Evolutionary conservation across 2,329 filamentous ascomycete species (phyloP).

Genomic region (Gliomastix tumulicola): DNA sequence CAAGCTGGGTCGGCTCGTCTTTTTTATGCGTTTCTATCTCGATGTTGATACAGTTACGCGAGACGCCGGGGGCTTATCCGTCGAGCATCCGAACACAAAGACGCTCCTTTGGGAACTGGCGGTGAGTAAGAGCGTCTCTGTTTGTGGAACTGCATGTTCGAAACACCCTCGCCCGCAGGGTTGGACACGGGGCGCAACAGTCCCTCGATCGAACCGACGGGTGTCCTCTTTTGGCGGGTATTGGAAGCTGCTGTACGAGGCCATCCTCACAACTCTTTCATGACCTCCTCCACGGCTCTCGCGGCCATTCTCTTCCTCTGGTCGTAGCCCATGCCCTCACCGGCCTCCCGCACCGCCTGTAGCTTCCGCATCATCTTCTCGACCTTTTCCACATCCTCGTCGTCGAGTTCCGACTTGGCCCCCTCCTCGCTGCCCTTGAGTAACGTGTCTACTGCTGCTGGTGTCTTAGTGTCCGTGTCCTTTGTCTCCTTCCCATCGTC

Average conservation of each 20-base stretch:
- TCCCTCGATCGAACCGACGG: no score
- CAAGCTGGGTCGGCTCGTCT: no score
- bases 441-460: no score
- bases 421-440: slow-evolving; percentile 1
- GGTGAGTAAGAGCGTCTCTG: no score
- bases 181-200: background rate
- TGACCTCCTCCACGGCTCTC: slow-evolving; percentile 56
- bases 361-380: slow-evolving; percentile 59
- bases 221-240: no score
- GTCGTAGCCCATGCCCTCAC: slow-evolving; percentile 50
- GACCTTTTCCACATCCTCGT: slow-evolving; percentile 50
- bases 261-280: slow-evolving; percentile 51
- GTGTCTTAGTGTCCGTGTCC: no score
- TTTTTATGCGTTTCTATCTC: no score
- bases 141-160: background rate
- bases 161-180: background rate
- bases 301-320: slow-evolving; percentile 55
- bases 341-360: slow-evolving; percentile 53
- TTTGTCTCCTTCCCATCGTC: slow-evolving; percentile 5
- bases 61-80: no score
- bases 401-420: slow-evolving; percentile 21
- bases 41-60: no score
- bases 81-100: no score
- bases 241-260: no score
- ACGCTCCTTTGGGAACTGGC: no score